Evolutionary conservation across 768 basidiomycete genomes (phyloP), one percentile per base, ranked within the genome.

Genomic region (Mycena albidolilacea): DNA sequence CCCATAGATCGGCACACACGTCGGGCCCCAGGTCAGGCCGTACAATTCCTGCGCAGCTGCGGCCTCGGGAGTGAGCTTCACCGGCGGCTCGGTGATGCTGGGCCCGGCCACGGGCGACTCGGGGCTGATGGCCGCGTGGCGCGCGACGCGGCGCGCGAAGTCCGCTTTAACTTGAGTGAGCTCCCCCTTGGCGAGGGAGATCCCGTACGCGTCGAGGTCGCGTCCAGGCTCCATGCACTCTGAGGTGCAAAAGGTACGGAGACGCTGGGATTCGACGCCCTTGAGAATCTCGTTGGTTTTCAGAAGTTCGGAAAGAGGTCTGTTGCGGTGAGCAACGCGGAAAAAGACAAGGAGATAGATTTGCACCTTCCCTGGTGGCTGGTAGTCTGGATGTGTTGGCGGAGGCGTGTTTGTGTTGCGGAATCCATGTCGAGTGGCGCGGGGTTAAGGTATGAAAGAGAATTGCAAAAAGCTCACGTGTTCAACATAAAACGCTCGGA

Each of bases 11-110:
- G 83, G 82, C 11, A 81, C 79, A 50, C 79, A 76, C 8, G 84
- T 86, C 38, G 83, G 85, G 35, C 86, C 85, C 84, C 84, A 87
- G 30, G 79, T 79, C 17, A 84, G 73, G 19, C 58, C 63, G 70
- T 79, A 80, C 35, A 84, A 75, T 44, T 84, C 79, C n/a, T 83
- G 63, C 1, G 79, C 75, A 1, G 81, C 82, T 1, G 68, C 69
- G 3, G 55, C 57, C 21, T 77, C 77, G 6, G 58, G 73, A 15
- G 75, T 70, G 17, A 50, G n/a, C 38, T 62, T 63, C 52, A 64
- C 23, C 1, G 59, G 69, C 3, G 37, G 14, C 1, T 35, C 37
- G 1, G 9, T 59, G 44, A 61, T 37, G 37, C 55, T 59, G 23
- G 57, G 44, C 14, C 57, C 43, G 10, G 9, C 21, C 5, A 54